phyloP scores from a whole-genome alignment of 495 filamentous ascomycete genomes.

The Neurospora sp. region DNA sequence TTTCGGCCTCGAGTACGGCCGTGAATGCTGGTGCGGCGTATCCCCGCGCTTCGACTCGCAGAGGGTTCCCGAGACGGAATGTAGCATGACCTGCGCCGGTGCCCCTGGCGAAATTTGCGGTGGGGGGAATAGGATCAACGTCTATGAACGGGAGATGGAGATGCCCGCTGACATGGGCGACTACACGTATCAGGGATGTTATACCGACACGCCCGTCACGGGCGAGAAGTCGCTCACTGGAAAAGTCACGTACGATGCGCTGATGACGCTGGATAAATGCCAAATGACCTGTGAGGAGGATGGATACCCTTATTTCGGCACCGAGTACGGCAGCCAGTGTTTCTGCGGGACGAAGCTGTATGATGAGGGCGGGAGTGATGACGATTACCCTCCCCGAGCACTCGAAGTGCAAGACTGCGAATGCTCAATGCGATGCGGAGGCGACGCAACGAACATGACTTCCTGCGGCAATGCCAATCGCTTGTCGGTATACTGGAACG shows the following conservation, averaged over 20 bases:
- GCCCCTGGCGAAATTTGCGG: slow-evolving; percentile 32
- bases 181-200: slow-evolving; percentile 14
- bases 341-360: neutral
- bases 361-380: too few relatives aligned
- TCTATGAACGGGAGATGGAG: slow-evolving; percentile 18
- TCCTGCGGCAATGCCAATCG: slow-evolving; percentile 7
- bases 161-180: slow-evolving; percentile 3
- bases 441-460: neutral
- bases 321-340: slow-evolving; percentile 6
- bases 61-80: slow-evolving; percentile 22
- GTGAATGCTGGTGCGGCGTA: slow-evolving; percentile 12
- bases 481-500: neutral
- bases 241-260: neutral
- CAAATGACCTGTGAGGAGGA: neutral
- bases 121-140: slow-evolving; percentile 20
- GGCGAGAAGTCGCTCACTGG: neutral
- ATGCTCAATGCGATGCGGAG: slow-evolving; percentile 6
- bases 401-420: neutral
- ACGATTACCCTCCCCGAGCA: neutral
- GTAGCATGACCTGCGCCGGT: slow-evolving; percentile 33
- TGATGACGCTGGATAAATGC: slow-evolving; percentile 3
- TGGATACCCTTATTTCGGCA: slow-evolving; percentile 4
- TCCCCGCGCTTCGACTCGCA: neutral
- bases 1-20: slow-evolving; percentile 9
- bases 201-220: slow-evolving; percentile 1